Conservation (phyloP, 2,329 filamentous ascomycete genomes). For the Thielaviopsis euricoi region DNA sequence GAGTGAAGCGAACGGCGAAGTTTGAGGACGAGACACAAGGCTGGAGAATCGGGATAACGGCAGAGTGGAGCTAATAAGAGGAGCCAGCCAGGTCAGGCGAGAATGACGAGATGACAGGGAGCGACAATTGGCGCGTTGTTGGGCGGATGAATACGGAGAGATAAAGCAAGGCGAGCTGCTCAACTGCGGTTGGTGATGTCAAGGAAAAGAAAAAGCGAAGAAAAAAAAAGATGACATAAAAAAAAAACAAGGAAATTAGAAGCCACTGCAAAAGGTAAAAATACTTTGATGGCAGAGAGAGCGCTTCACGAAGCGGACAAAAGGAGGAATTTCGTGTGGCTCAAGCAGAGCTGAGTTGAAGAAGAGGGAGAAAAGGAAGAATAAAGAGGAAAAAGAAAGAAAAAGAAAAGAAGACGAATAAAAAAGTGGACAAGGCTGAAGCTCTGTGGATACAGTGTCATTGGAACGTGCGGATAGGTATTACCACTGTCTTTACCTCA, state of each 20-base stretch:
- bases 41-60: no score
- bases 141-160: neutral
- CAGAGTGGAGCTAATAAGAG: no score
- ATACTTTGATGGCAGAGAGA: neutral
- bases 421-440: neutral
- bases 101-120: no score
- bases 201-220: neutral
- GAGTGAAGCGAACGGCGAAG: neutral
- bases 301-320: neutral
- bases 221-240: neutral
- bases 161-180: no score
- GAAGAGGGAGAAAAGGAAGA: neutral
- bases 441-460: neutral
- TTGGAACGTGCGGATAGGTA: neutral
- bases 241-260: no score
- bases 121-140: no score
- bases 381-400: neutral
- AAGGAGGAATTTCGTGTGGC: neutral
- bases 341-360: neutral
- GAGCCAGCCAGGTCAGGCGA: no score
- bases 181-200: no score
- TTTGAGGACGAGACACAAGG: no score
- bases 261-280: no score
- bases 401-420: neutral
- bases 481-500: neutral